Conservation (phyloP, 2,329 filamentous ascomycete genomes). For the Diaporthe ampelina region DNA sequence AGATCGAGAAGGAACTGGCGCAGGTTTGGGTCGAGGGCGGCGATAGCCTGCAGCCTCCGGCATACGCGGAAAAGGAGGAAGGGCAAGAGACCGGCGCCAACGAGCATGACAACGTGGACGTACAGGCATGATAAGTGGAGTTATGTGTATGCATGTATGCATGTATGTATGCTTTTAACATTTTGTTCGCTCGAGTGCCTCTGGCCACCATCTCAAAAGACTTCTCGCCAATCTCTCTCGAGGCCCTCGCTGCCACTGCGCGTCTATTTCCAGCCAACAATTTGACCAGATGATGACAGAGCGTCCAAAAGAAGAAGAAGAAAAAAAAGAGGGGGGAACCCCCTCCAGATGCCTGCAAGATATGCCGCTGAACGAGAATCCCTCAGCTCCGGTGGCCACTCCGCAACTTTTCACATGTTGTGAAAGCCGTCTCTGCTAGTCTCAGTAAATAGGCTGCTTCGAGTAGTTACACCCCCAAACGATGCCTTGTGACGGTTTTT, state of each 20-base stretch:
- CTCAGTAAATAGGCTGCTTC: background rate
- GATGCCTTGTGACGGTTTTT: background rate
- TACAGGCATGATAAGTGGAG: background rate
- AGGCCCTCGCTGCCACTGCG: background rate
- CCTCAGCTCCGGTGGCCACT: background rate
- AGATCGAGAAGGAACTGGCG: slow-evolving; percentile 86
- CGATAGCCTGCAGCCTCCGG: slow-evolving; percentile 62
- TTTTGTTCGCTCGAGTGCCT: background rate
- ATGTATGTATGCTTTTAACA: background rate
- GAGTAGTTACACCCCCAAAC: background rate
- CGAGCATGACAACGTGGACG: slow-evolving; percentile 1
- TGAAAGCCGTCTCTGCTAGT: background rate
- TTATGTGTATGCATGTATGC: background rate
- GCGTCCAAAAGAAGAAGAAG: too few relatives aligned
- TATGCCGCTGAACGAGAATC: background rate
- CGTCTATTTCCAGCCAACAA: background rate
- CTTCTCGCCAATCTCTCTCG: background rate
- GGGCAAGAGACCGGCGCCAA: slow-evolving; percentile 38
- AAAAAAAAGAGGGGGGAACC: background rate
- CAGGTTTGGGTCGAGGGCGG: slow-evolving; percentile 71
- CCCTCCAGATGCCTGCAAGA: background rate
- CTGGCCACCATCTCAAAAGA: background rate
- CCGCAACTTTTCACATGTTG: background rate
- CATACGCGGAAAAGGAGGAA: slow-evolving; percentile 52
- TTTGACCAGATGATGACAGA: background rate